Percentiles rank a stretch among this genome's conserved stretches.
Evolutionary conservation across 148 eudicot genomes (phyloP).

Genomic region (Rhododendron ferrugineum): DNA sequence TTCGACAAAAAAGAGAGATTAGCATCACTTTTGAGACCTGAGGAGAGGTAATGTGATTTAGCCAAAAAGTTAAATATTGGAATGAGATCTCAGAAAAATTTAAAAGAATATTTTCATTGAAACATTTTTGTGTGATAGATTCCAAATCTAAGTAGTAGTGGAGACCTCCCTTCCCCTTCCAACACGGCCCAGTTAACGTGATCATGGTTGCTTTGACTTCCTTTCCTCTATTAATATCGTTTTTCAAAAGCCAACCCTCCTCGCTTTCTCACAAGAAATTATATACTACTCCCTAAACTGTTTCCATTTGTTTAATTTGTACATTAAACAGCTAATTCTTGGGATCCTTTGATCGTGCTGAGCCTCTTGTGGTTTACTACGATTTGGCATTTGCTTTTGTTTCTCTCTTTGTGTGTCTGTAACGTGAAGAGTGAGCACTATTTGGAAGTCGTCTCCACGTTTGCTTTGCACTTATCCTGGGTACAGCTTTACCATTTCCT

Average conservation of each 20-base stretch:
- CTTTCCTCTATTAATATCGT: background rate
- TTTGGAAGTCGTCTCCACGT: constrained; percentile 45
- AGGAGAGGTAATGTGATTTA: background rate
- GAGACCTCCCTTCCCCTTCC: background rate
- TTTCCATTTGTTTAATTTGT: background rate
- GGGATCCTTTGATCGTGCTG: constrained; percentile 1
- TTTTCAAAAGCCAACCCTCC: background rate
- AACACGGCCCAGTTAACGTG: constrained; percentile 18
- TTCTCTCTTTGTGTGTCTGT: background rate
- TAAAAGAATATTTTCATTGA: background rate
- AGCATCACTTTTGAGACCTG: background rate
- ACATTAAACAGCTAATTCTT: background rate
- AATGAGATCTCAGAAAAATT: background rate
- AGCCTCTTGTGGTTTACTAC: background rate
- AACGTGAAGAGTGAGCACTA: background rate
- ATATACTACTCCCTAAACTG: background rate
- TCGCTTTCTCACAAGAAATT: background rate
- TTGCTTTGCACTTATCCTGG: constrained; percentile 34
- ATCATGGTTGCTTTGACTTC: constrained; percentile 32
- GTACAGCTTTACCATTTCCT: constrained; percentile 21
- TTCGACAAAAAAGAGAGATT: background rate
- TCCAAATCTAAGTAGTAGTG: background rate
- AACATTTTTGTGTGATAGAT: background rate
- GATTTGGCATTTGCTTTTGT: background rate
- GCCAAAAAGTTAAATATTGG: background rate